phyloP scores from a whole-genome alignment of 2,329 filamentous ascomycete genomes.

The Aspergillus piperis region DNA sequence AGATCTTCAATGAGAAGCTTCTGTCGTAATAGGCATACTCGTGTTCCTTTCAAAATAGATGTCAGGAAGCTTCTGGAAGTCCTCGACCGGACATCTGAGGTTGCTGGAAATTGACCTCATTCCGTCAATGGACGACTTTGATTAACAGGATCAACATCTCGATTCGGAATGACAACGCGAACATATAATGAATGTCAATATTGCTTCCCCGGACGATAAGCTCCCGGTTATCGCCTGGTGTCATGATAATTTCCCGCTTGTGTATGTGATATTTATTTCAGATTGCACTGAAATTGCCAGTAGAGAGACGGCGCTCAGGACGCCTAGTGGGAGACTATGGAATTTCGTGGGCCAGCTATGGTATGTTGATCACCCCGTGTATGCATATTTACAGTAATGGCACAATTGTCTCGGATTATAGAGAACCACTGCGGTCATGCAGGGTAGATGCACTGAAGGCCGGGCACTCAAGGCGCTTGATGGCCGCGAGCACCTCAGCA shows the following conservation, averaged over 20 bases:
- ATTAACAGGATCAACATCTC: not conserved
- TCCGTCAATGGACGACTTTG: slow-evolving; percentile 53
- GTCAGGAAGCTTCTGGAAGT: slow-evolving; percentile 59
- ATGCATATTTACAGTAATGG: not conserved
- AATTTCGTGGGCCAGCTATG: slow-evolving; percentile 62
- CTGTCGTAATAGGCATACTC: slow-evolving; percentile 44
- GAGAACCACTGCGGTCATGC: slow-evolving; percentile 64
- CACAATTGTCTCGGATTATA: slow-evolving; percentile 27
- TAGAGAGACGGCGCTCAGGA: slow-evolving; percentile 56
- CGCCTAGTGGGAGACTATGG: slow-evolving; percentile 56
- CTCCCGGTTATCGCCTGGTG: slow-evolving; percentile 64
- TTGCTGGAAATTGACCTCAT: slow-evolving; percentile 61
- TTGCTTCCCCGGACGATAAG: slow-evolving; percentile 37
- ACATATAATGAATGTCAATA: not conserved
- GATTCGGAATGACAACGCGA: not conserved
- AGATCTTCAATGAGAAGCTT: slow-evolving; percentile 55
- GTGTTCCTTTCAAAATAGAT: slow-evolving; percentile 60
- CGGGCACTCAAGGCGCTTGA: slow-evolving; percentile 61
- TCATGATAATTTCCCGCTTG: slow-evolving; percentile 66
- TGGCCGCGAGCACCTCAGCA: slow-evolving; percentile 60
- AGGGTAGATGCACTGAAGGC: slow-evolving; percentile 68
- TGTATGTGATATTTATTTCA: slow-evolving; percentile 68
- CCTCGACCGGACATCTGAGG: slow-evolving; percentile 55
- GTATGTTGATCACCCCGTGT: slow-evolving; percentile 39
- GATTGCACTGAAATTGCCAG: slow-evolving; percentile 51